phyloP scores from a whole-genome alignment of 768 basidiomycete genomes.

The Vishniacozyma victoriae region DNA sequence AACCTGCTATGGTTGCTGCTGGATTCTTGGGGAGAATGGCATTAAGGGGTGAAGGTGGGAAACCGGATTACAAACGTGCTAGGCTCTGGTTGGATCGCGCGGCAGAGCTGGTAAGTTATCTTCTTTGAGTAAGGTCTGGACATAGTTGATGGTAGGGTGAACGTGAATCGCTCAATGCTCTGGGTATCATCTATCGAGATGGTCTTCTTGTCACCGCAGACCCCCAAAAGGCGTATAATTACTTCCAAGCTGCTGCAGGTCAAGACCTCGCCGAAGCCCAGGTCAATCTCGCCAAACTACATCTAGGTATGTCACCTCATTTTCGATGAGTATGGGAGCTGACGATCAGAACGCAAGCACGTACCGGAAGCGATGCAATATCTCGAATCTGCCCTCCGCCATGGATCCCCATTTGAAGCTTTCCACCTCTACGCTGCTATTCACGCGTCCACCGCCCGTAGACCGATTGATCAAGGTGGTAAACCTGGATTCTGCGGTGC shows the following conservation, averaged over 20 bases:
- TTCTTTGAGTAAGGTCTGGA: background rate
- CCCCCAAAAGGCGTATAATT: conserved; percentile 56
- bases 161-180: conserved; percentile 77
- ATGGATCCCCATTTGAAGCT: conserved; percentile 88
- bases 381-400: conserved; percentile 75
- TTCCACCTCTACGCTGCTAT: conserved; percentile 89
- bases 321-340: too few species aligned
- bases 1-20: conserved; percentile 71
- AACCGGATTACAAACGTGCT: conserved; percentile 65
- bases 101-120: conserved; percentile 35
- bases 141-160: conserved; percentile 61
- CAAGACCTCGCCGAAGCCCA: conserved; percentile 89
- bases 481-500: conserved; percentile 69
- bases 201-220: conserved; percentile 69
- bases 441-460: conserved; percentile 58
- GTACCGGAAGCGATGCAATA: conserved; percentile 60
- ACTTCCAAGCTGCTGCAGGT: conserved; percentile 73
- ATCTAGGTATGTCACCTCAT: conserved; percentile 37
- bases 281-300: conserved; percentile 74
- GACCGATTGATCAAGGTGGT: conserved; percentile 6
- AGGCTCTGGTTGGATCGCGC: conserved; percentile 95
- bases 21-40: conserved; percentile 91
- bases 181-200: conserved; percentile 89
- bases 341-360: conserved; percentile 64
- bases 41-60: conserved; percentile 84